A percentile compares a stretch with the other conserved stretches of the same genome.
Evolutionary conservation across 768 basidiomycete genomes (phyloP).

Genomic region (Solioccasus polychromus): DNA sequence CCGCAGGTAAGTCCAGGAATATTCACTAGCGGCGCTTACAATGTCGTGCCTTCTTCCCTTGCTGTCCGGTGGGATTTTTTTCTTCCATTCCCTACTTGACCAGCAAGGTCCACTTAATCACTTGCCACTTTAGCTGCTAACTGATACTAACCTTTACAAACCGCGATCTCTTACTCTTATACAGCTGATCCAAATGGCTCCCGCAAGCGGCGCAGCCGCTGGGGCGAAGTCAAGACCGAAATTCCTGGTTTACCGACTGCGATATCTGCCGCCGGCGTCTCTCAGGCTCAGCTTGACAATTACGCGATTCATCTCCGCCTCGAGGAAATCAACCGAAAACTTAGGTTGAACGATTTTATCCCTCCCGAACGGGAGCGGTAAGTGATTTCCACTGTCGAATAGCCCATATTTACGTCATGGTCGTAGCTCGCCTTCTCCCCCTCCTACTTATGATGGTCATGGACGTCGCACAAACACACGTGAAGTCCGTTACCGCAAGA

Average conservation of each 20-base stretch:
- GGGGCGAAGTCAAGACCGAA: conserved; percentile 92
- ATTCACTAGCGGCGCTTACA: conserved; percentile 37
- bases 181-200: conserved; percentile 81
- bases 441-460: conserved; percentile 95
- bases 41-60: conserved; percentile 37
- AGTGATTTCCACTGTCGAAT: neutral
- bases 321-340: conserved; percentile 96
- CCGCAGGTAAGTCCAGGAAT: conserved; percentile 67
- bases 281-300: conserved; percentile 93
- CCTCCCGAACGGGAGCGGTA: conserved; percentile 94
- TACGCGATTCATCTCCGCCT: conserved; percentile 95
- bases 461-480: conserved; percentile 98
- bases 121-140: conserved; percentile 36
- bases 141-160: conserved; percentile 58
- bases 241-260: conserved; percentile 93
- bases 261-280: conserved; percentile 89
- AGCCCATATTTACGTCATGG: conserved; percentile 12
- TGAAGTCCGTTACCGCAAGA: conserved; percentile 97
- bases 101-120: conserved; percentile 30
- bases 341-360: conserved; percentile 90
- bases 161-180: conserved; percentile 39
- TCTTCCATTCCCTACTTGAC: conserved; percentile 25
- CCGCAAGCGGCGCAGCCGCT: conserved; percentile 94
- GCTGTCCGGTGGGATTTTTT: conserved; percentile 32
- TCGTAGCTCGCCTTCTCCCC: conserved; percentile 87